Conservation (phyloP, 2,329 filamentous ascomycete species). For the Phialophora chinensis region DNA sequence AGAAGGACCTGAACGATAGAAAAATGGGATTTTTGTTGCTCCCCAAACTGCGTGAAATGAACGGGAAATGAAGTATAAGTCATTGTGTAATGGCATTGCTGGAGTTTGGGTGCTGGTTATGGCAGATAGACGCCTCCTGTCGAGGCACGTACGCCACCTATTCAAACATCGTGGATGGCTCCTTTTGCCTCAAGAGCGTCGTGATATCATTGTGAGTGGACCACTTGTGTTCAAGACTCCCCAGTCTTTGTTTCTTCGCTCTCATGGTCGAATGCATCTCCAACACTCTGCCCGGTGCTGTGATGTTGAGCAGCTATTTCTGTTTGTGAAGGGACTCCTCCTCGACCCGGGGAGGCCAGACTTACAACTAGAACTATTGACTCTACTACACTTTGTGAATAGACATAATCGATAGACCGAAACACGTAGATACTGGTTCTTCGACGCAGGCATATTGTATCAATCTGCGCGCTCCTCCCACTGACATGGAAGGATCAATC, state of each 20-base stretch:
- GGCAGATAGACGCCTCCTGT: neutral
- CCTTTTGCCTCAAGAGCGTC: neutral
- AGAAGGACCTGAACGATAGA: neutral
- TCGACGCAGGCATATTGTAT: neutral
- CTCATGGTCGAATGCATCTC: neutral
- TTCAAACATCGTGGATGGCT: neutral
- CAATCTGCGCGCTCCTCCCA: neutral
- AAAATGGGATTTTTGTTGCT: neutral
- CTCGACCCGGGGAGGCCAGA: neutral
- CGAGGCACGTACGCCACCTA: neutral
- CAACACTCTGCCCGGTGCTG: neutral
- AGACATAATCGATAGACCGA: neutral
- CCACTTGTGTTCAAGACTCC: neutral
- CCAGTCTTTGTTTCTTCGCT: neutral
- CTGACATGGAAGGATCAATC: neutral
- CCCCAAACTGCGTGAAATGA: neutral
- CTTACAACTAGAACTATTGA: neutral
- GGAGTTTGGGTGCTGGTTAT: neutral
- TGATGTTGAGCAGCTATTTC: neutral
- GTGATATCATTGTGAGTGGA: neutral
- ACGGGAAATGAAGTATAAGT: neutral
- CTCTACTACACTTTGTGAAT: neutral
- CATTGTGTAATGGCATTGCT: neutral
- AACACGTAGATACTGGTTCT: neutral
- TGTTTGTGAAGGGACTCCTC: neutral